Conservation (phyloP, 192 early-diverging fungal species). For the Helicostylum pulchrum region DNA sequence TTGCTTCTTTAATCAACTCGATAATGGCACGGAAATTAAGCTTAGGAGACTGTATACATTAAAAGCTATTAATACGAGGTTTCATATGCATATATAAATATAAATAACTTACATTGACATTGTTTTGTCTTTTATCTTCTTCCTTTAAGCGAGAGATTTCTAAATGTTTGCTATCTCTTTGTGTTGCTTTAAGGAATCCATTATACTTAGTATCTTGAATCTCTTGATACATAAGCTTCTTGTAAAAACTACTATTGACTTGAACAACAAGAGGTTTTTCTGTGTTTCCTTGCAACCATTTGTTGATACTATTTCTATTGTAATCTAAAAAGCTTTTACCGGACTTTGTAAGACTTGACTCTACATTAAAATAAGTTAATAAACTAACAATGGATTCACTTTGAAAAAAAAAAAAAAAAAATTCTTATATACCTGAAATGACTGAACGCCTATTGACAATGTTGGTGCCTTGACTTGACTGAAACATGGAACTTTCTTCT, state of each 20-base stretch:
- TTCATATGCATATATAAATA: no score
- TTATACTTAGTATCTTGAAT: slow-evolving; percentile 50
- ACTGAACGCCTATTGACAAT: neutral
- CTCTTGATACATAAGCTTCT: slow-evolving; percentile 77
- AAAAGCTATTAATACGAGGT: neutral
- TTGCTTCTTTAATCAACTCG: slow-evolving; percentile 65
- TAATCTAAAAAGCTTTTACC: neutral
- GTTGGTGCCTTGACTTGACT: neutral
- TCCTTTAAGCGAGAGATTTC: slow-evolving; percentile 46
- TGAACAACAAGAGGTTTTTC: slow-evolving; percentile 32
- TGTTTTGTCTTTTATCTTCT: slow-evolving; percentile 42
- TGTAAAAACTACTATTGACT: slow-evolving; percentile 61
- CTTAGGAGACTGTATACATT: slow-evolving; percentile 4
- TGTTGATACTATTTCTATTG: slow-evolving; percentile 30
- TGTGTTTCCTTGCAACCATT: slow-evolving; percentile 41
- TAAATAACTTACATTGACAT: neutral
- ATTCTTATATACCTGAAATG: no score
- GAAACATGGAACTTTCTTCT: slow-evolving; percentile 45
- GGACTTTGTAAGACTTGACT: neutral
- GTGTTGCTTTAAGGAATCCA: slow-evolving; percentile 41
- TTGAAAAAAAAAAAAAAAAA: no score
- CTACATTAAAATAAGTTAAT: neutral
- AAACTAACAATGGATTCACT: neutral
- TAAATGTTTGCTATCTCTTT: slow-evolving; percentile 36
- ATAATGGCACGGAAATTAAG: slow-evolving; percentile 74